Percentiles rank a stretch among this genome's conserved stretches.
These are phyloP conservation scores for Poronia punctata DNA, from an alignment of 495 filamentous ascomycete species.

Conservation along the genomic window DNA sequence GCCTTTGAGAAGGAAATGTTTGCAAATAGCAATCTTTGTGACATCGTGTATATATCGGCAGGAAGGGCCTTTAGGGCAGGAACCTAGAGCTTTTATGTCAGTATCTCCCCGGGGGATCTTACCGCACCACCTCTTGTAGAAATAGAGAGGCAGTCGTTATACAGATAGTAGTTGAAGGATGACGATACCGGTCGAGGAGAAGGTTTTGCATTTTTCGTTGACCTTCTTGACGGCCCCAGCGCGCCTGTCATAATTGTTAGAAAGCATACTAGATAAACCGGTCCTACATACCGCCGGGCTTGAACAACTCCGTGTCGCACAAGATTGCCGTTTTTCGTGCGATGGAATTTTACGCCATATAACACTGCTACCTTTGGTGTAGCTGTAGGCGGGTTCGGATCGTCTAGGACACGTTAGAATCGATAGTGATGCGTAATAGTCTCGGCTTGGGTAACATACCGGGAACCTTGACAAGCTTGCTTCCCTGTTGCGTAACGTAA, in stretches of 20 bases:
- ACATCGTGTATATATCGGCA: slow-evolving; percentile 85
- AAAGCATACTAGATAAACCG: not conserved
- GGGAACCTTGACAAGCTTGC: slow-evolving; percentile 70
- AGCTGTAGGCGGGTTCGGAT: slow-evolving; percentile 52
- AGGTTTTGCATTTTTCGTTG: slow-evolving; percentile 77
- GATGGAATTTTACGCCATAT: slow-evolving; percentile 77
- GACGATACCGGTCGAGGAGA: slow-evolving; percentile 85
- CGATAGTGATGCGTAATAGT: slow-evolving; percentile 4
- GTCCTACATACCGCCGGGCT: slow-evolving; percentile 53
- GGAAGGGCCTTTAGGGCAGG: slow-evolving; percentile 68
- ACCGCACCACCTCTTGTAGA: slow-evolving; percentile 24
- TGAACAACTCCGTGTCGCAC: slow-evolving; percentile 67
- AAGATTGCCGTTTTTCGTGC: slow-evolving; percentile 88
- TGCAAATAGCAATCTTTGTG: slow-evolving; percentile 86
- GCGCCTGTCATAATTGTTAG: slow-evolving; percentile 29
- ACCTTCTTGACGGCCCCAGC: slow-evolving; percentile 57
- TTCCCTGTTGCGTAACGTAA: slow-evolving; percentile 66
- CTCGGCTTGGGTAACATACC: slow-evolving; percentile 41
- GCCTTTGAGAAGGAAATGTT: slow-evolving; percentile 72
- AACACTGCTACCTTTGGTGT: slow-evolving; percentile 76
- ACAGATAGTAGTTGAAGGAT: slow-evolving; percentile 30
- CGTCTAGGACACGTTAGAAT: slow-evolving; percentile 50
- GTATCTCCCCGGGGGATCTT: slow-evolving; percentile 26
- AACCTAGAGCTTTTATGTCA: slow-evolving; percentile 50
- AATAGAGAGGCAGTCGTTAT: slow-evolving; percentile 20